Evolutionary conservation across 495 filamentous ascomycete genomes (phyloP), one percentile per base, ranked within the genome.

Genomic region (Penicillium lividum): DNA sequence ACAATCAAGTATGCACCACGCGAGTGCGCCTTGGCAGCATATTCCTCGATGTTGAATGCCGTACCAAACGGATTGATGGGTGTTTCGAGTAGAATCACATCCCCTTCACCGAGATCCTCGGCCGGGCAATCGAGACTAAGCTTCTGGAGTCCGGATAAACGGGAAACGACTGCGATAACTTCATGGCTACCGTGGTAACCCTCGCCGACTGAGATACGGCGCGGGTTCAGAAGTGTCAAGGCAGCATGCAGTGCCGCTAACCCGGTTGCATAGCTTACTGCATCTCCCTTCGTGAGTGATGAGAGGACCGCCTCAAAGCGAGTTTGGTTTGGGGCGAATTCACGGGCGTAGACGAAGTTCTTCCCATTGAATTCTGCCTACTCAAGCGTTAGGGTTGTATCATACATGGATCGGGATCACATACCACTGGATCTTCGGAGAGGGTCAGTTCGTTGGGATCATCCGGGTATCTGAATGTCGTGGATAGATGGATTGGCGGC

Each of bases 101-200:
- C 92, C 10, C 93, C 92, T 4, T 76, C 64, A 4, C 76, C 71
- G 4, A 91, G 77, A 18, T 76, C 75, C 44, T 79, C 76, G 1
- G 74, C 68, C 2, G 77, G 51, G 42, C 82, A 84, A 62, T 86
- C 78, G 10, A 93, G 78, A 0, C 76, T 68, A 3, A 95, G 74
- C 36, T 84, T 78, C 47, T 83, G 66, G 16, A 91, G 77, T 0
- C 85, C 85, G 40, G 83, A 87, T 31, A 96, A 83, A 56, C 85
- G 86, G 40, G 76, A 60, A 34, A 92, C 73, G 13, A 97, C 69
- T 0, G 68, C 61, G 52, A 95, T 80, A 4, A 93, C 85, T 59
- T 87, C 89, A 73, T 94, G 90, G 73, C 86, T 91, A 53, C 93
- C 92, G 76, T 97, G 93, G 73, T 97, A 97, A 16, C 89, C 90